A percentile compares a stretch with the other conserved stretches of the same genome.
Conservation (phyloP, 2,329 filamentous ascomycete genomes). For the Emmonsiellopsis sp. region DNA sequence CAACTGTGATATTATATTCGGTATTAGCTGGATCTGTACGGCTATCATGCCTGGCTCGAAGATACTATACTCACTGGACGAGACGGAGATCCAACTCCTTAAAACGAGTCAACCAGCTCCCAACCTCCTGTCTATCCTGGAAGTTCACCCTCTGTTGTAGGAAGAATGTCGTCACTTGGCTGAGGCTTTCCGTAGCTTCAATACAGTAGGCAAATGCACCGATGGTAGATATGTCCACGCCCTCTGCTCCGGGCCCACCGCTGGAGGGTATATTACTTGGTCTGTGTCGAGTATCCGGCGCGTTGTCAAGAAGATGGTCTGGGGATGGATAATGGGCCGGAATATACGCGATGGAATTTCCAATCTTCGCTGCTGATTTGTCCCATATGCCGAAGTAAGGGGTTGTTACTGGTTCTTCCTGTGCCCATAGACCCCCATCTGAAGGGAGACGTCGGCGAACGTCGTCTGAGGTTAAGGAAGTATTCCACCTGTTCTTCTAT, state of each 20-base stretch:
- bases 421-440: slow-evolving; percentile 36
- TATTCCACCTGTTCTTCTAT: slow-evolving; percentile 23
- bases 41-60: not conserved
- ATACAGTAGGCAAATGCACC: slow-evolving; percentile 41
- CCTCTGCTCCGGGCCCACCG: slow-evolving; percentile 10
- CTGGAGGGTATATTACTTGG: slow-evolving; percentile 1
- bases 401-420: slow-evolving; percentile 29
- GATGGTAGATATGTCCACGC: slow-evolving; percentile 30
- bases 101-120: slow-evolving; percentile 39
- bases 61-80: slow-evolving; percentile 27
- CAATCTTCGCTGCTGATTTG: slow-evolving; percentile 29
- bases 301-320: slow-evolving; percentile 7
- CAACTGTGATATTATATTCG: slow-evolving; percentile 21
- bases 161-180: slow-evolving; percentile 38
- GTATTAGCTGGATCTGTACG: not conserved
- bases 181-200: slow-evolving; percentile 41
- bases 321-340: slow-evolving; percentile 15
- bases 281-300: slow-evolving; percentile 2
- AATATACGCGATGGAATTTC: slow-evolving; percentile 32
- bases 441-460: slow-evolving; percentile 31
- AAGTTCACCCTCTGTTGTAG: slow-evolving; percentile 37
- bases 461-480: slow-evolving; percentile 29
- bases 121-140: slow-evolving; percentile 31
- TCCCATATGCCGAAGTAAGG: slow-evolving; percentile 42
- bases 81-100: slow-evolving; percentile 41